Evolutionary conservation across 345 rosid species (phyloP), one percentile per base, ranked within the genome.

Genomic region (Lumnitzera littorea): DNA sequence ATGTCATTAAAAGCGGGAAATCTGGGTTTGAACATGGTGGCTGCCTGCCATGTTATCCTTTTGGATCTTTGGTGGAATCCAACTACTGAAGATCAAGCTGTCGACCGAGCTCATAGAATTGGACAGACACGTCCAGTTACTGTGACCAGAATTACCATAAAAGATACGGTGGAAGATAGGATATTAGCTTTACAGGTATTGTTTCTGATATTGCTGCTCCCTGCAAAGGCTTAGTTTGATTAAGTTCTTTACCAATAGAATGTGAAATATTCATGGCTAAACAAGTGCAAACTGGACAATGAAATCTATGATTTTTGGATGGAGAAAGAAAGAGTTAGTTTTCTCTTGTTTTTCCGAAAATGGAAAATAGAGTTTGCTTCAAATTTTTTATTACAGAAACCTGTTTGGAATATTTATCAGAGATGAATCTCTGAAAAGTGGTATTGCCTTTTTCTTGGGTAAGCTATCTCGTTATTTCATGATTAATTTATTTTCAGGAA

Each of bases 11-110:
- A 92, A 80, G 99, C 99, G 6, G 97, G 97, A 70, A 92, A 90
- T 63, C 90, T 92, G 46, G 99, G 99, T 63, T 80, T 92, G 75
- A 92, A 92, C 64, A 92, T 92, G 99, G 94, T 87, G 23, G 95
- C 99, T 67, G 99, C 99, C 50, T 82, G 82, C 66, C 96, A 90
- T 75, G 99, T 92, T 63, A 82, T 92, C 67, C 88, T 92, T 72
- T 72, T 92, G 68, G 99, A 92, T 70, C 95, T 86, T 48, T 92
- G 99, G 99, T 92, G 97, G 99, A 92, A 92, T 77, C 99, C 99
- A 62, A 84, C 96, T 48, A 87, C 99, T 2, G 95, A 87, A 81
- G 95, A 92, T 77, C 96, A 92, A 77, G 97, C 99, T 70, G 66
- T 92, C 58, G 98, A 92, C 71, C 82, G 97, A 71, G 96, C 98